Percentiles rank a stretch among this genome's conserved stretches.
These are phyloP conservation scores for Platanthera guangdongensis DNA, from an alignment of 106 monocot species.

Conservation along the genomic window DNA sequence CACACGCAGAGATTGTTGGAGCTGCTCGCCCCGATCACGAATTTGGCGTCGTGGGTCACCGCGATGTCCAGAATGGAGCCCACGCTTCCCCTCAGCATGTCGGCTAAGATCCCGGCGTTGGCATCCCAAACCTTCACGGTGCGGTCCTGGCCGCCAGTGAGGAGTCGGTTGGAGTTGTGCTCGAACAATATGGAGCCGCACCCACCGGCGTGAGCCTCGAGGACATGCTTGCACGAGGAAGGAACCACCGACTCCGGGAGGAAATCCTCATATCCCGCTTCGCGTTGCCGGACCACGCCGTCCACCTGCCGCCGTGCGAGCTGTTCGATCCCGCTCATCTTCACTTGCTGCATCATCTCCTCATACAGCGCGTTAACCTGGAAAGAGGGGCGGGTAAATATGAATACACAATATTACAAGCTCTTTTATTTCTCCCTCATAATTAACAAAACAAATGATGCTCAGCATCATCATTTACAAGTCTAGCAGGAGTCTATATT, in stretches of 20 bases:
- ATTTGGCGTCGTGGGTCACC: conserved; percentile 65
- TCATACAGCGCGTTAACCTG: conserved; percentile 83
- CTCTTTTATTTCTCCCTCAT: background rate
- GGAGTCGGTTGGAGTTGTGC: conserved; percentile 53
- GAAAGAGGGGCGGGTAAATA: background rate
- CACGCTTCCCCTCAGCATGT: conserved; percentile 58
- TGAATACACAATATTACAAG: background rate
- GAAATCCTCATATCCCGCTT: conserved; percentile 49
- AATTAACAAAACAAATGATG: too few relatives aligned
- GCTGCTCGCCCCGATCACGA: conserved; percentile 72
- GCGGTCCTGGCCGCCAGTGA: conserved; percentile 80
- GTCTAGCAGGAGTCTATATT: too few relatives aligned
- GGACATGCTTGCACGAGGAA: conserved; percentile 47
- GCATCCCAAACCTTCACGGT: conserved; percentile 81
- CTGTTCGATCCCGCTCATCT: conserved; percentile 59
- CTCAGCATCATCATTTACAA: too few relatives aligned
- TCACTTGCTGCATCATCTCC: conserved; percentile 60
- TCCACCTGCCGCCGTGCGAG: conserved; percentile 79
- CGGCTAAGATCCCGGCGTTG: conserved; percentile 29
- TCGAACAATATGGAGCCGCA: conserved; percentile 75
- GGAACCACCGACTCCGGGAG: conserved; percentile 38
- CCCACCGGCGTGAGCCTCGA: conserved; percentile 74
- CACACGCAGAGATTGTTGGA: conserved; percentile 66
- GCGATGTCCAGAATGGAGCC: conserved; percentile 80
- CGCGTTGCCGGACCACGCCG: conserved; percentile 70